A percentile compares a stretch with the other conserved stretches of the same genome.
These are phyloP conservation scores for Drechmeria coniospora DNA, from an alignment of 2,329 filamentous ascomycete species.

Conservation along the genomic window DNA sequence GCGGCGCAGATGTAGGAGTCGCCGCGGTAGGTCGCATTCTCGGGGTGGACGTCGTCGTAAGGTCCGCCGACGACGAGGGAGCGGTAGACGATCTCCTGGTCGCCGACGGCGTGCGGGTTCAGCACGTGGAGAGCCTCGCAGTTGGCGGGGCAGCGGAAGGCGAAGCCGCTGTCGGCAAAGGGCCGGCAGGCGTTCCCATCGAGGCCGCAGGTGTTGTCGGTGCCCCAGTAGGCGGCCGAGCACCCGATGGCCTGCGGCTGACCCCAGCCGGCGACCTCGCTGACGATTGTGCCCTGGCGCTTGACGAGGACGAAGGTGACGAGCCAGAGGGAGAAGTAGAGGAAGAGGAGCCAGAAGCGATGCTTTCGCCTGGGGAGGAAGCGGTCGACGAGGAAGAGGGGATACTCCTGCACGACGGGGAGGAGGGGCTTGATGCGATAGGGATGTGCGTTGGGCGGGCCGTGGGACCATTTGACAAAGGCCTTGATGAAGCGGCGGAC, in stretches of 20 bases:
- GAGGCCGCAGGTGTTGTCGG: constrained; percentile 57
- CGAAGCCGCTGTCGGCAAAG: constrained; percentile 52
- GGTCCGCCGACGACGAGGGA: constrained; percentile 56
- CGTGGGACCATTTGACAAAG: constrained; percentile 34
- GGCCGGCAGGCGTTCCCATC: constrained; percentile 63
- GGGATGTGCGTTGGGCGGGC: constrained; percentile 36
- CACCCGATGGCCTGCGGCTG: constrained; percentile 51
- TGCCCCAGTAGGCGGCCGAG: constrained; percentile 52
- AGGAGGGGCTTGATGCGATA: constrained; percentile 42
- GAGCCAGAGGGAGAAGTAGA: constrained; percentile 52
- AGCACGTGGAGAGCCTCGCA: constrained; percentile 51
- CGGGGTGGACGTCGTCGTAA: constrained; percentile 21
- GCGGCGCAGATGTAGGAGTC: constrained; percentile 80
- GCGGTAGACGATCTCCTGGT: constrained; percentile 47
- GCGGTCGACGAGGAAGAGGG: constrained; percentile 45
- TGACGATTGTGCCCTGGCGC: constrained; percentile 41
- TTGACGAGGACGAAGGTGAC: constrained; percentile 54
- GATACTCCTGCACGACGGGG: constrained; percentile 50
- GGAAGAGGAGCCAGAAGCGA: constrained; percentile 40
- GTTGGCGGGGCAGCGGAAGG: constrained; percentile 61
- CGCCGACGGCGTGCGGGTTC: constrained; percentile 62
- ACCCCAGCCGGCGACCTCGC: constrained; percentile 53
- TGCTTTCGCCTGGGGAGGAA: constrained; percentile 45
- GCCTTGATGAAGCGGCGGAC: constrained; percentile 29
- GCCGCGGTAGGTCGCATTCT: constrained; percentile 56